phyloP scores from a whole-genome alignment of 129 eudicot genomes.

The Erigeron canadensis region DNA sequence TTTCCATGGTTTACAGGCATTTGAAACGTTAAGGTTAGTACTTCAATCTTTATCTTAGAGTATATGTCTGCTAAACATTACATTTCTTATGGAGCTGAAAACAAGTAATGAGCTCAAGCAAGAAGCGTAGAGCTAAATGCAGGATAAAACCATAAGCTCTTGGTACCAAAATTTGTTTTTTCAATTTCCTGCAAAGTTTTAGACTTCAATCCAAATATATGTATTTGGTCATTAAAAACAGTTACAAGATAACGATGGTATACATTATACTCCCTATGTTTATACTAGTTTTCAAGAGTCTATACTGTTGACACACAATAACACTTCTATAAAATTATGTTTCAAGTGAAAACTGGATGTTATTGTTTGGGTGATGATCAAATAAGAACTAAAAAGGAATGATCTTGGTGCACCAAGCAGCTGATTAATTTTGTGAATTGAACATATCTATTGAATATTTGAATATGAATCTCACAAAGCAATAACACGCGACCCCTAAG shows the following conservation, averaged over 20 bases:
- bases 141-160: not conserved
- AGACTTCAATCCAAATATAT: not conserved
- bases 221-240: not conserved
- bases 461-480: no score
- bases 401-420: not conserved
- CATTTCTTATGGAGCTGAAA: not conserved
- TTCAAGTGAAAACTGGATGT: not conserved
- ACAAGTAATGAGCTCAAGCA: not conserved
- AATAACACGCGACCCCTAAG: no score
- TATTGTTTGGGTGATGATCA: not conserved
- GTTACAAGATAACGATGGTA: not conserved
- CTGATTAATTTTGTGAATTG: not conserved
- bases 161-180: not conserved
- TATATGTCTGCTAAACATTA: not conserved
- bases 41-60: not conserved
- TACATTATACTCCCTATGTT: not conserved
- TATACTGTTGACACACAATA: not conserved
- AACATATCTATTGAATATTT: not conserved
- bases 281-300: slow-evolving; percentile 5
- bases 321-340: not conserved
- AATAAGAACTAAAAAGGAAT: slow-evolving; percentile 7
- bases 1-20: not conserved
- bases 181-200: not conserved
- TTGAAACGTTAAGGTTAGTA: not conserved
- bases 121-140: not conserved